Evolutionary conservation across 768 basidiomycete species (phyloP), one percentile per base, ranked within the genome.

Genomic region (Termitomyces sp.): DNA sequence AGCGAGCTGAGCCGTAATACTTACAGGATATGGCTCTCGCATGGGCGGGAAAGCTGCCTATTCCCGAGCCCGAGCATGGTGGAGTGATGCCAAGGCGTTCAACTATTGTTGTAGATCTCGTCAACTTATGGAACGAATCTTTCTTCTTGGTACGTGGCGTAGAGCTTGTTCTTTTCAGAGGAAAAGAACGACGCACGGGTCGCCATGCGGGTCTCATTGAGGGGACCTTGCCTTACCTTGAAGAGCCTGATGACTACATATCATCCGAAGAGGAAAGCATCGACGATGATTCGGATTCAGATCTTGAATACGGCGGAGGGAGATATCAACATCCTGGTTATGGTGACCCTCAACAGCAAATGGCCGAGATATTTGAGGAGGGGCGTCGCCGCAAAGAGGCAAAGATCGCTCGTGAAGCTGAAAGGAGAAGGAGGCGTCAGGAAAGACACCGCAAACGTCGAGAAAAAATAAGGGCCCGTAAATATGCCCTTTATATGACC

Each of bases 161-260:
- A n/a, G 92, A 94, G 66, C 74, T 91, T 51, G 80, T 91, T 40
- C 78, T 94, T n/a, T 94, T 84, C 79, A 89, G 86, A 70, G 92
- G 92, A 47, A 83, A 81, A 51, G 86, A 91, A 72, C 84, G 89
- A 40, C 86, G 88, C 63, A 86, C 90, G n/a, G 91, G 92, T 3
- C 77, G 77, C 5, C 74, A 73, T 36, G 75, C 77, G 0, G 90
- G 90, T 48, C 66, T 74, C 1, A 64, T 84, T 42, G 90, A 91
- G 65, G 74, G 78, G 57, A 74, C 80, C 54, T 75, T 87, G 40
- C 81, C 83, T n/a, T 70, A 72, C 25, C 74, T 78, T n/a, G 76
- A 80, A 15, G 78, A 80, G 46, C 72, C 75, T 38, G 76, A 77
- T 1, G 76, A 78, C 17, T 74, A 76, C 6, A 76, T 77, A 25